A percentile compares a stretch with the other conserved stretches of the same genome.
These are phyloP conservation scores for Aegilops tauschii DNA, from an alignment of 176 grass and related monocot species.

Conservation along the genomic window DNA sequence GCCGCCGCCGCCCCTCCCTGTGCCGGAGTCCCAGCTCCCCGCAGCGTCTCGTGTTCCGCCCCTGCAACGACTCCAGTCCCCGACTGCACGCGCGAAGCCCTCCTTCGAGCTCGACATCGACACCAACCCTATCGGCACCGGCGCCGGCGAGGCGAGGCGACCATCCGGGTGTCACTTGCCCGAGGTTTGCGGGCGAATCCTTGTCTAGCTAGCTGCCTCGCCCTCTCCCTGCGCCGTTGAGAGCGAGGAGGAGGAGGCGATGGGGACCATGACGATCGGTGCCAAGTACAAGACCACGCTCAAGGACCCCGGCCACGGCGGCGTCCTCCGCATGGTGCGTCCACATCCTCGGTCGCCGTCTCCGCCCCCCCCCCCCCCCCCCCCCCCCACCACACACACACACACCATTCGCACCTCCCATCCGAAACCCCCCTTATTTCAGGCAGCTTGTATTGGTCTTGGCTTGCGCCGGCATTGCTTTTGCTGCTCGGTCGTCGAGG, in stretches of 20 bases:
- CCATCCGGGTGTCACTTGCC: not conserved
- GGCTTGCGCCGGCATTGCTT: not conserved
- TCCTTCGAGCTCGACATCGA: not conserved
- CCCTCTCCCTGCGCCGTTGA: not conserved
- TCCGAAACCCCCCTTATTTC: not conserved
- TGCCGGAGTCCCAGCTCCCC: not conserved
- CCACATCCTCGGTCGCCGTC: not conserved
- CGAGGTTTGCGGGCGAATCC: not conserved
- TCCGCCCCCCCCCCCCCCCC: too few species aligned
- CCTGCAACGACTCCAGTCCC: not conserved
- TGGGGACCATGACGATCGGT: conserved; percentile 47
- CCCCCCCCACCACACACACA: too few species aligned
- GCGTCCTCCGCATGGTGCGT: conserved; percentile 84
- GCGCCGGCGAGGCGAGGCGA: conserved; percentile 4
- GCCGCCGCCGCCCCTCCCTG: not conserved
- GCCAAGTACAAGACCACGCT: conserved; percentile 88
- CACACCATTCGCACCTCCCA: not conserved
- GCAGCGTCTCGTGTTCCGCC: not conserved
- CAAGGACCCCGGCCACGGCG: conserved; percentile 72
- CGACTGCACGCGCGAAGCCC: not conserved
- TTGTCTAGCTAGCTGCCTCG: not conserved
- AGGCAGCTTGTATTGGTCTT: not conserved
- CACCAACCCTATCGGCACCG: not conserved
- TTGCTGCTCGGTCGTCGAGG: not conserved
- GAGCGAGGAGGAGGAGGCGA: not conserved